A percentile compares a stretch with the other conserved stretches of the same genome.
Conservation (phyloP, 305 asterid species). For the Fraxinus latifolia region DNA sequence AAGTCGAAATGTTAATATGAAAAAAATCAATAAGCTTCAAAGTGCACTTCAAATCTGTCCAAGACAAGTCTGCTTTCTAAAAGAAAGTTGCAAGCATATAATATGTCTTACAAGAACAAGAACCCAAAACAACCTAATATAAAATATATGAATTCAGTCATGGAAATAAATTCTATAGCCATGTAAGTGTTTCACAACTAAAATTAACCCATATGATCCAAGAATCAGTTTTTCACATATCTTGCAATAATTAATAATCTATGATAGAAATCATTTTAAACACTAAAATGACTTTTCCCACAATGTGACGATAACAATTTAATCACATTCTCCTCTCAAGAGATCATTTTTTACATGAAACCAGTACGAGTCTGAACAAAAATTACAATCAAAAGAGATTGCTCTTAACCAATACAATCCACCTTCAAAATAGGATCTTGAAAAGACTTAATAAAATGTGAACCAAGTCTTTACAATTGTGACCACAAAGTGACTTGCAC, state of each 20-base stretch:
- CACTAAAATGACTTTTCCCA: background rate
- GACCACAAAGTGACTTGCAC: background rate
- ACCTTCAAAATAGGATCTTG: too few relatives aligned
- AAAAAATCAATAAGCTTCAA: background rate
- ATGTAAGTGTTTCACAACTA: background rate
- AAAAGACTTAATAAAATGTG: background rate
- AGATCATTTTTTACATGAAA: too few relatives aligned
- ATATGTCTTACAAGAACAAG: background rate
- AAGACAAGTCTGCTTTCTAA: background rate
- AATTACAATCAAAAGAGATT: too few relatives aligned
- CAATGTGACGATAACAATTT: background rate
- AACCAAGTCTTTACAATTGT: background rate
- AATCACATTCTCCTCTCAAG: background rate
- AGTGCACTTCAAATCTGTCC: background rate
- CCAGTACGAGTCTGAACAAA: too few relatives aligned
- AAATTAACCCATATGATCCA: background rate
- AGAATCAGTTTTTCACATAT: background rate
- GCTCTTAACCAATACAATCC: too few relatives aligned
- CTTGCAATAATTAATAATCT: background rate
- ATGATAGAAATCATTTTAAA: background rate
- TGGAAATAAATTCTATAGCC: background rate
- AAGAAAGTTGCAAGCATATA: background rate
- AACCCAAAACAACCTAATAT: background rate
- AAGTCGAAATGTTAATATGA: conserved; percentile 6
- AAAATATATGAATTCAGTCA: background rate